phyloP scores from a whole-genome alignment of 768 basidiomycete species.

The Tricholoma flavovirens region DNA sequence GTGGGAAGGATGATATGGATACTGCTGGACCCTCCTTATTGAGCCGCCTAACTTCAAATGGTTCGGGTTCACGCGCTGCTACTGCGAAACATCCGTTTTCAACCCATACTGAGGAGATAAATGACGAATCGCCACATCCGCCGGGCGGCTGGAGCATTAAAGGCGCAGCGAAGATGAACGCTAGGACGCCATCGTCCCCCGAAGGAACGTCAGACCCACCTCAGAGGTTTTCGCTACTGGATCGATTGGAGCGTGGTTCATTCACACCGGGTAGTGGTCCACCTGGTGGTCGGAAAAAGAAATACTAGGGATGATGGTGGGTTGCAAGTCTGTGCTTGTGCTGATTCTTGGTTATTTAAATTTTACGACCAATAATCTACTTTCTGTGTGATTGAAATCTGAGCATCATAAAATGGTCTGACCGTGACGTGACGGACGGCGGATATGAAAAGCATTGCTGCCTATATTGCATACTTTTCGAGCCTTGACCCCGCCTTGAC shows the following conservation, averaged over 20 bases:
- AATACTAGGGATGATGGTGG: conserved; percentile 16
- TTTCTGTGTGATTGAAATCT: background rate
- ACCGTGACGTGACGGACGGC: too few relatives aligned
- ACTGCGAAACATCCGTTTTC: conserved; percentile 2
- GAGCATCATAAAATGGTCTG: too few relatives aligned
- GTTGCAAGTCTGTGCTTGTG: conserved; percentile 1
- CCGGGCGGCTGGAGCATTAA: conserved; percentile 47
- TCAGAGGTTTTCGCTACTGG: conserved; percentile 25
- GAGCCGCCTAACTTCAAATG: conserved; percentile 31
- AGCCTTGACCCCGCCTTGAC: too few relatives aligned
- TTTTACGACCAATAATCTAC: background rate
- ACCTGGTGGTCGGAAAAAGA: conserved; percentile 19
- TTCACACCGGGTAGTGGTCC: conserved; percentile 9
- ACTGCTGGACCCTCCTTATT: conserved; percentile 33
- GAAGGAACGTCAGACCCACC: conserved; percentile 7
- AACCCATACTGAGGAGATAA: conserved; percentile 3
- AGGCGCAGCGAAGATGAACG: conserved; percentile 36
- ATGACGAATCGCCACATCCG: conserved; percentile 14
- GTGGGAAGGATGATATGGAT: conserved; percentile 10
- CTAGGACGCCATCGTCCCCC: conserved; percentile 1
- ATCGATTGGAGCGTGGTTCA: conserved; percentile 26
- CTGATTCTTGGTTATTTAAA: background rate
- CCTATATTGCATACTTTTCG: too few relatives aligned
- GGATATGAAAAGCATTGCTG: too few relatives aligned
- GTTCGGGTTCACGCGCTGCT: background rate